Percentiles rank a stretch among this genome's conserved stretches.
Conservation (phyloP, 2,329 filamentous ascomycete species). For the Penicillium polonicum region DNA sequence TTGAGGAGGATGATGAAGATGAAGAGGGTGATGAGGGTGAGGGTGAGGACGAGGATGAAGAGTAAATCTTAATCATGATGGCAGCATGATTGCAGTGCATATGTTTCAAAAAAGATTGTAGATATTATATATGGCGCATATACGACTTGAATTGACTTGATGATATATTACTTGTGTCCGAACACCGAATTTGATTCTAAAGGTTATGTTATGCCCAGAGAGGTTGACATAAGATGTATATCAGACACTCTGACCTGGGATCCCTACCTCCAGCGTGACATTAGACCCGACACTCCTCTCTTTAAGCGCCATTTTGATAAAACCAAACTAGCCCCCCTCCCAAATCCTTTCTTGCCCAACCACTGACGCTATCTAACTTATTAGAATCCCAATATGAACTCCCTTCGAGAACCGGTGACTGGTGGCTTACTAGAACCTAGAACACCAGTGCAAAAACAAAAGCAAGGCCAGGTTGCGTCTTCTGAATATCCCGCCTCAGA, state of each 20-base stretch:
- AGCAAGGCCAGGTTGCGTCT: too few relatives aligned
- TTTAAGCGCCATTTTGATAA: too few relatives aligned
- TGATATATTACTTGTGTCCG: neutral
- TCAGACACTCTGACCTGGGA: neutral
- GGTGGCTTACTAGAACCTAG: too few relatives aligned
- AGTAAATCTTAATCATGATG: neutral
- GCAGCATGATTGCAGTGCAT: neutral
- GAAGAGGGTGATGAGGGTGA: constrained; percentile 39
- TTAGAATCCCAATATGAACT: too few relatives aligned
- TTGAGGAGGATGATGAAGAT: constrained; percentile 51
- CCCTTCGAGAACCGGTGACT: too few relatives aligned
- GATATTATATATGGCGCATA: constrained; percentile 7
- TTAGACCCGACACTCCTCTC: too few relatives aligned
- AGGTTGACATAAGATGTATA: neutral
- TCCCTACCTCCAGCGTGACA: too few relatives aligned
- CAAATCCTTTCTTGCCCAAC: too few relatives aligned
- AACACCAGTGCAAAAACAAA: too few relatives aligned
- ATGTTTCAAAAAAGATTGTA: neutral
- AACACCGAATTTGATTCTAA: neutral
- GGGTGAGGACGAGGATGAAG: constrained; percentile 30
- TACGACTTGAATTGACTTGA: constrained; percentile 9
- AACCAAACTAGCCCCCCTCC: too few relatives aligned
- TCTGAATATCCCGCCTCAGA: too few relatives aligned
- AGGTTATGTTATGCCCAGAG: neutral
- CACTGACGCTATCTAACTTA: too few relatives aligned